Conservation (phyloP, 1,139 yeast species). For the Candida sanyaensis region DNA sequence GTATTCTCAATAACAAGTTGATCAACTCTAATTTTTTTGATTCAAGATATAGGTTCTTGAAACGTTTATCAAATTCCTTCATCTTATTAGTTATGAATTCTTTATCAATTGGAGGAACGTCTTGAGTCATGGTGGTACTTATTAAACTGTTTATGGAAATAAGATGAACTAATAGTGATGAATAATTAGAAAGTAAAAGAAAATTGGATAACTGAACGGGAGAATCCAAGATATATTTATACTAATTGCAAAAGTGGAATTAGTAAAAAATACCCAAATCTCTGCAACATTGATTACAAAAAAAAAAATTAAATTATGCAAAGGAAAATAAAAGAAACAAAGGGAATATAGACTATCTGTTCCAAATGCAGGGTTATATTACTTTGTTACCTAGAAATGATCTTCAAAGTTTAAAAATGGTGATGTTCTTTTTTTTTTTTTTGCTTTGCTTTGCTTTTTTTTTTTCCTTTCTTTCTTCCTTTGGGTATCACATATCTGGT, state of each 20-base stretch:
- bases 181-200: neutral
- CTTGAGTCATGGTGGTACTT: neutral
- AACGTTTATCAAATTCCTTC: constrained; percentile 4
- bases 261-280: neutral
- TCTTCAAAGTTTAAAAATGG: too few relatives aligned
- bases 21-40: constrained; percentile 1
- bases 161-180: too few relatives aligned
- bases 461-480: too few relatives aligned
- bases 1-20: neutral
- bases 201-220: neutral
- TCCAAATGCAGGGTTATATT: too few relatives aligned
- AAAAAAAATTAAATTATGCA: neutral
- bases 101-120: neutral
- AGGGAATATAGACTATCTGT: neutral
- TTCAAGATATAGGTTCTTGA: constrained; percentile 2
- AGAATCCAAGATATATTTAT: neutral
- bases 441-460: too few relatives aligned
- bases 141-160: too few relatives aligned
- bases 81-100: neutral
- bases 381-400: too few relatives aligned
- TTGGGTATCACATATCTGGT: too few relatives aligned
- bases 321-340: neutral
- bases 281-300: neutral
- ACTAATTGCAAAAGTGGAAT: constrained; percentile 1
- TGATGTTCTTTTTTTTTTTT: too few relatives aligned